These are phyloP conservation scores for Russula olivacea DNA, from an alignment of 768 basidiomycete species.

Conservation along the genomic window DNA sequence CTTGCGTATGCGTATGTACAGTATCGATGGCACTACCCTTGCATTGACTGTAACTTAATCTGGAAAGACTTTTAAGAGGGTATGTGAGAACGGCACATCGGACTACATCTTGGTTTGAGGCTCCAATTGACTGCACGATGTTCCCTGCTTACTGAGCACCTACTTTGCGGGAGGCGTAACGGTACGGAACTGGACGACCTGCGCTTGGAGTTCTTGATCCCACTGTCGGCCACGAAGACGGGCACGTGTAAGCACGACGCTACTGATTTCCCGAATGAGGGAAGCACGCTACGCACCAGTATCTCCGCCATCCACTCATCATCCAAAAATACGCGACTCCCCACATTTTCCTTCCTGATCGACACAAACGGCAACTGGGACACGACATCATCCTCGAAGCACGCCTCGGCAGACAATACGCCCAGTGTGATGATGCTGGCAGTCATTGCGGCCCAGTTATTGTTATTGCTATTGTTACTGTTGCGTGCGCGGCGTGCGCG, in stretches of 20 bases:
- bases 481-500: not conserved
- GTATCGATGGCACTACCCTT: no score
- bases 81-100: no score
- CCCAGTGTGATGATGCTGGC: not conserved
- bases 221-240: not conserved
- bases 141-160: no score
- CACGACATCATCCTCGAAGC: constrained; percentile 18
- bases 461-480: not conserved
- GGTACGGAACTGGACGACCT: constrained; percentile 3
- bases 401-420: constrained; percentile 8
- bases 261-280: not conserved
- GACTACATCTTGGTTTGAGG: no score
- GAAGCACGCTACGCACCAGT: not conserved
- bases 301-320: constrained; percentile 21
- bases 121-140: no score
- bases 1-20: no score
- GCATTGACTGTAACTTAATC: no score
- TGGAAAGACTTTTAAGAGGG: no score
- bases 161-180: not conserved
- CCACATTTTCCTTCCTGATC: constrained; percentile 16
- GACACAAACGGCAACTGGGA: constrained; percentile 16
- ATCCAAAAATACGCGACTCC: constrained; percentile 8
- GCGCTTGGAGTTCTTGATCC: not conserved
- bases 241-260: not conserved
- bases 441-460: not conserved